A percentile compares a stretch with the other conserved stretches of the same genome.
These are phyloP conservation scores for Metschnikowia similis DNA, from an alignment of 805 yeast species.

Conservation along the genomic window DNA sequence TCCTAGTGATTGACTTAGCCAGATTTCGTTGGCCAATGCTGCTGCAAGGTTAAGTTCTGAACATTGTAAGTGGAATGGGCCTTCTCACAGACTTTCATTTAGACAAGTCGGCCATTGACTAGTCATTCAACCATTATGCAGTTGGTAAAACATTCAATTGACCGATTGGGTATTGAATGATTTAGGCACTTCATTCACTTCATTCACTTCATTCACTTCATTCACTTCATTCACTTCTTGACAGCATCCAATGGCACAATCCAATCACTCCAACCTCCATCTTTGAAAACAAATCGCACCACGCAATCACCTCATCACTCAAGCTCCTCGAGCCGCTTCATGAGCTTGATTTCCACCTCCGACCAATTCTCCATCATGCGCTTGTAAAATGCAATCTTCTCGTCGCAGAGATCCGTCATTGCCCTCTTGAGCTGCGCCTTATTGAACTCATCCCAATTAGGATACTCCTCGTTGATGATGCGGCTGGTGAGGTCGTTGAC, in stretches of 20 bases:
- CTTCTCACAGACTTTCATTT: too few relatives aligned
- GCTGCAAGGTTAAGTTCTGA: too few relatives aligned
- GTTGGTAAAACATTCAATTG: too few relatives aligned
- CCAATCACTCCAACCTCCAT: not conserved
- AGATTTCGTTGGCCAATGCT: too few relatives aligned
- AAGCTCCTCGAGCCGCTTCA: conserved; percentile 17
- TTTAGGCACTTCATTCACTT: too few relatives aligned
- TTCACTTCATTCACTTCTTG: too few relatives aligned
- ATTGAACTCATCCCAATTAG: conserved; percentile 75
- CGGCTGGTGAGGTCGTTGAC: conserved; percentile 45
- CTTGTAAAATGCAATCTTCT: conserved; percentile 69
- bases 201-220: too few relatives aligned
- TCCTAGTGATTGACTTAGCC: too few relatives aligned
- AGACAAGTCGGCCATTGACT: too few relatives aligned
- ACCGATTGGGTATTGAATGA: too few relatives aligned
- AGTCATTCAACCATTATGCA: too few relatives aligned
- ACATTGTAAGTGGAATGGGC: too few relatives aligned
- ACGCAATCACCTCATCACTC: not conserved
- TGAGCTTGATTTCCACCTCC: conserved; percentile 39
- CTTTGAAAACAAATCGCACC: not conserved
- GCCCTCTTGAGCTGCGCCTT: conserved; percentile 71
- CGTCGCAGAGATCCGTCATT: conserved; percentile 67
- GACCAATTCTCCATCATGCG: conserved; percentile 70
- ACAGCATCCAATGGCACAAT: not conserved
- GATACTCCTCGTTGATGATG: conserved; percentile 48